Evolutionary conservation across 768 basidiomycete genomes (phyloP), one percentile per base, ranked within the genome.

Genomic region (Suillus ampliporus): DNA sequence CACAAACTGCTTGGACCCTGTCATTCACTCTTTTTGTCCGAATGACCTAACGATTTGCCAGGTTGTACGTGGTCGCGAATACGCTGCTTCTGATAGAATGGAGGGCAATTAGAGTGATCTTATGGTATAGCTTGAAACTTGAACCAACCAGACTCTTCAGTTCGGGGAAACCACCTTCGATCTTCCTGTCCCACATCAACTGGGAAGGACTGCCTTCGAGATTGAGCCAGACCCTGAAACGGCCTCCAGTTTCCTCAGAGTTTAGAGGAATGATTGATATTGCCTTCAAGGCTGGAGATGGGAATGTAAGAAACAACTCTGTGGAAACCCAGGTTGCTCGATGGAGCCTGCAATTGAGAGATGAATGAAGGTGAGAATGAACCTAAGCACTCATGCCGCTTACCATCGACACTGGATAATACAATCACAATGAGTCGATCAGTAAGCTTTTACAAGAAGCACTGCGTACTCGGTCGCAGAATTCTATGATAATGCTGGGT

Each of bases 241-340:
- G 83, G 46, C 96, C 96, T 26, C 88, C 90, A 17, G 95, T 91
- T 61, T 96, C 95, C 19, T 92, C 89, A 21, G 86, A 72, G 69
- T 88, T 91, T 58, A 88, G 80, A 21, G 96, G 95, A 21, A 92
- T 74, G 50, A 97, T 78, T 13, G 88, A 84, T 59, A 96, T 86
- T 50, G 83, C 82, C 51, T 80, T 81, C 60, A 97, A 77, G 1
- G 78, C 71, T 0, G 94, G 94, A 31, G 92, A 86, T 13, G 94
- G 91, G 75, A 98, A 98, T 1, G 96, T 97, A 40, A 97, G 76
- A 68, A 95, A 85, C 17, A 98, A 82, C 68, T 97, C 96, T 0
- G 95, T 97, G 64, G 93, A 91, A n/a, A 89, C 84, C 96, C 96
- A 98, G 13, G 87, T 88, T 37, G 96, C 95, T 68, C 95, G 85